Base-by-base conservation (phyloP, 2,329 filamentous ascomycete species). In the Microcera coccophila region DNA sequence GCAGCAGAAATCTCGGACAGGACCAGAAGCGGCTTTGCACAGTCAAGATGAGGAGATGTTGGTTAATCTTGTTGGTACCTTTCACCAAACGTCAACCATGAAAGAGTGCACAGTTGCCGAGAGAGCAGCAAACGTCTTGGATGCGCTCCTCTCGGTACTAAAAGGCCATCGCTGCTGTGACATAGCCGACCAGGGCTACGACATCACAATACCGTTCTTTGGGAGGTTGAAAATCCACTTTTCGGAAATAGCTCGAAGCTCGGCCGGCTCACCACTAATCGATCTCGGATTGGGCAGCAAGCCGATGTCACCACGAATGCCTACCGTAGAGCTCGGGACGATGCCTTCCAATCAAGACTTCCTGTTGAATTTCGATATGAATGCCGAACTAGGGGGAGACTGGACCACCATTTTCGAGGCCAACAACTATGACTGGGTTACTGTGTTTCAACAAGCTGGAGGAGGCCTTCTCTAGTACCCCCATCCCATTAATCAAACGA, bases 171-270 rank as follows among this genome's bases (percentile, higher is more conserved):
- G 7, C 8, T 32, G 29, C 12, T 8, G n/a, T 45, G 26, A 12
- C 2, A 11, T 12, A 26, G 20, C 10, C 20, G 11, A 4, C 32
- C 29, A 44, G 18, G 9, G n/a, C 12, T 50, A 33, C 28, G 37
- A 44, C 16, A 38, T 29, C 11, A 41, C 39, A 2, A 52, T 53
- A 16, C 49, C 50, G 3, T 52, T 44, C 8, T 50, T 52, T 41
- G 50, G 49, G 5, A 41, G 41, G 17, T 24, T 53, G 4, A 37
- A 36, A 9, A 43, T 53, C n/a, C 11, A 31, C 17, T 15, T 11
- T 3, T 19, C 4, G 7, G 36, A 15, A 20, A 28, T 4, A 8
- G 19, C 48, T 7, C 14, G n/a, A n/a, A 32, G 29, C 5, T 14
- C 15, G 8, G n/a, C 29, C 8, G 5, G 7, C 15, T 32, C 29